Evolutionary conservation across 2,329 filamentous ascomycete genomes (phyloP).

Genomic region (Fusarium algeriense): DNA sequence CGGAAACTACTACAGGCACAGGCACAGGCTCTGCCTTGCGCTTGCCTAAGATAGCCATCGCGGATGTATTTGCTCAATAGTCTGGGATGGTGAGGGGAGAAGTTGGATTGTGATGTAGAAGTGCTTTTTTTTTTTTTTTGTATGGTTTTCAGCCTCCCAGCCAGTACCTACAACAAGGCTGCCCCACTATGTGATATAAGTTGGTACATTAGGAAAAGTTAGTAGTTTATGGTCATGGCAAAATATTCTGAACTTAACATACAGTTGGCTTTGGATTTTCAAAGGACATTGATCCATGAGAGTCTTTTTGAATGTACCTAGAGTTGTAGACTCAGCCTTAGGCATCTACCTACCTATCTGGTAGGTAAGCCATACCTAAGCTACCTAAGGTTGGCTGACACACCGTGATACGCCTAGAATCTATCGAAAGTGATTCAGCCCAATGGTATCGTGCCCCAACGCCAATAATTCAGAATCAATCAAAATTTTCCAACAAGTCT

Average conservation of each 20-base stretch:
- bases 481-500: constrained; percentile 58
- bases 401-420: neutral
- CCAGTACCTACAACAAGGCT: constrained; percentile 38
- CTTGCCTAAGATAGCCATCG: constrained; percentile 63
- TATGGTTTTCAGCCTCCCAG: constrained; percentile 42
- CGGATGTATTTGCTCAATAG: neutral
- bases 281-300: too few relatives aligned
- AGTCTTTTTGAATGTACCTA: neutral
- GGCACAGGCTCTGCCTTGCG: constrained; percentile 56
- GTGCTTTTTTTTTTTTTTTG: too few relatives aligned
- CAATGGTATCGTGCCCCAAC: constrained; percentile 48
- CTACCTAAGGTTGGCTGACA: neutral
- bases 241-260: neutral
- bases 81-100: constrained; percentile 6
- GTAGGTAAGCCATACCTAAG: too few relatives aligned
- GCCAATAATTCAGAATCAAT: constrained; percentile 21
- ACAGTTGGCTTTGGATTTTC: neutral
- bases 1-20: constrained; percentile 46
- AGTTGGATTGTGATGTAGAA: constrained; percentile 2
- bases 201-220: too few relatives aligned
- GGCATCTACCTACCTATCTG: too few relatives aligned
- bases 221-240: neutral
- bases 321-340: too few relatives aligned
- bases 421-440: constrained; percentile 10
- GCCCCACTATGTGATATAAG: constrained; percentile 35